Percentiles rank a stretch among this genome's conserved stretches.
Evolutionary conservation across 768 basidiomycete species (phyloP).

Genomic region (Amanita fuliginea): DNA sequence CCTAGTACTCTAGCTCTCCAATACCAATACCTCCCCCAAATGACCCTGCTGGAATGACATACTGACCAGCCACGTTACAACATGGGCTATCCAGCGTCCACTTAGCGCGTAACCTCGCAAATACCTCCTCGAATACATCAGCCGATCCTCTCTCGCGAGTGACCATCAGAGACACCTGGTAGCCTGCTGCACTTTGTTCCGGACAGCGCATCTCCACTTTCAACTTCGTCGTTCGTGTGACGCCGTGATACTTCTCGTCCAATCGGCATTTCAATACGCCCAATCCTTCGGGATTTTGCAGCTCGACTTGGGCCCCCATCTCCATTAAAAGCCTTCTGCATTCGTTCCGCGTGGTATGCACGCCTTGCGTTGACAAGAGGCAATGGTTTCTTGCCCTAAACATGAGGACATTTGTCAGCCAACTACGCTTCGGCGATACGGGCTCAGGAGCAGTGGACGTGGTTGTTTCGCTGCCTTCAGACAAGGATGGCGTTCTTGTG

Average conservation of each 20-base stretch:
- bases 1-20: not conserved
- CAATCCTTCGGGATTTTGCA: conserved; percentile 52
- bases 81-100: conserved; percentile 52
- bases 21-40: conserved; percentile 1
- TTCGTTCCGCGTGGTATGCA: conserved; percentile 58
- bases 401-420: conserved; percentile 86
- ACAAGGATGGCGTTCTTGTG: conserved; percentile 31
- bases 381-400: conserved; percentile 57
- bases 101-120: conserved; percentile 47
- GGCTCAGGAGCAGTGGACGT: conserved; percentile 20
- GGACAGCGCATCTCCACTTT: conserved; percentile 61
- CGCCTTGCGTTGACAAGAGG: conserved; percentile 48
- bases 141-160: conserved; percentile 83
- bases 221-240: conserved; percentile 49
- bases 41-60: not conserved
- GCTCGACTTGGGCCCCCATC: conserved; percentile 57
- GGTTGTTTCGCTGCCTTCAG: conserved; percentile 25
- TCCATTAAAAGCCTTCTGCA: conserved; percentile 63
- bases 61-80: not conserved
- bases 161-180: conserved; percentile 47
- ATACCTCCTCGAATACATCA: conserved; percentile 71
- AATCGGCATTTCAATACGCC: conserved; percentile 69
- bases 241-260: conserved; percentile 49
- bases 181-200: conserved; percentile 25
- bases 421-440: conserved; percentile 48